Percentiles rank a stretch among this genome's conserved stretches.
Evolutionary conservation across 2,329 filamentous ascomycete genomes (phyloP).

Genomic region (Bertia moriformis): DNA sequence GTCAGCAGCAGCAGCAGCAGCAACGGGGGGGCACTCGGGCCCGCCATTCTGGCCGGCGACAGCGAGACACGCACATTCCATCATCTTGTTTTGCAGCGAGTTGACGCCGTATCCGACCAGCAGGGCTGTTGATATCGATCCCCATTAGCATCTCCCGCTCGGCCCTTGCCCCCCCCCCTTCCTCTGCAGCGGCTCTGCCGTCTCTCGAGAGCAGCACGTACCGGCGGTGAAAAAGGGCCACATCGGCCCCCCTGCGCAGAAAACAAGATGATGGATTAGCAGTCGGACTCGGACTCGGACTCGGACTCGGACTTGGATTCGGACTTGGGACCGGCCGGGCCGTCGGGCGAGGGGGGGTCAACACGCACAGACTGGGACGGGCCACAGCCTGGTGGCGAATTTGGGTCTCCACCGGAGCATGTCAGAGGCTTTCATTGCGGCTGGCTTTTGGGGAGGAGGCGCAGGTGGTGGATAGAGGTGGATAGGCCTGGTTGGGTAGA

Average conservation of each 20-base stretch:
- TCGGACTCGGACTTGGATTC: no score
- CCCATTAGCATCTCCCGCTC: slow-evolving; percentile 1
- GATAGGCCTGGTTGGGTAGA: not conserved
- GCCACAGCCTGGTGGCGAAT: not conserved
- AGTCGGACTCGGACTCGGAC: no score
- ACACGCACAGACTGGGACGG: not conserved
- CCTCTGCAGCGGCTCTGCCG: slow-evolving; percentile 9
- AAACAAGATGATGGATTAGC: no score
- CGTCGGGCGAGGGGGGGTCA: not conserved
- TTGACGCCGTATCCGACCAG: slow-evolving; percentile 88
- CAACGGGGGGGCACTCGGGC: slow-evolving; percentile 30
- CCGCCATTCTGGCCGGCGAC: no score
- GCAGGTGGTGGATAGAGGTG: not conserved
- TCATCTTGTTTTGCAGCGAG: slow-evolving; percentile 62
- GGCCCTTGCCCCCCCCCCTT: not conserved
- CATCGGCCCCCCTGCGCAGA: not conserved
- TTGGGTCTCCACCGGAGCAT: not conserved
- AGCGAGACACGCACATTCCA: no score
- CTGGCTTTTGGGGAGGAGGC: not conserved
- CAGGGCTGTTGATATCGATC: slow-evolving; percentile 39
- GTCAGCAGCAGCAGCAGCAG: slow-evolving; percentile 3
- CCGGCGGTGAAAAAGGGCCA: not conserved
- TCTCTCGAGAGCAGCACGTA: not conserved
- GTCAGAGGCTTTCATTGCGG: not conserved
- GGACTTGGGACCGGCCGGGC: not conserved